Evolutionary conservation across 108 stramenopile genomes (phyloP).

Genomic region (Cyclostephanos invisitatus): DNA sequence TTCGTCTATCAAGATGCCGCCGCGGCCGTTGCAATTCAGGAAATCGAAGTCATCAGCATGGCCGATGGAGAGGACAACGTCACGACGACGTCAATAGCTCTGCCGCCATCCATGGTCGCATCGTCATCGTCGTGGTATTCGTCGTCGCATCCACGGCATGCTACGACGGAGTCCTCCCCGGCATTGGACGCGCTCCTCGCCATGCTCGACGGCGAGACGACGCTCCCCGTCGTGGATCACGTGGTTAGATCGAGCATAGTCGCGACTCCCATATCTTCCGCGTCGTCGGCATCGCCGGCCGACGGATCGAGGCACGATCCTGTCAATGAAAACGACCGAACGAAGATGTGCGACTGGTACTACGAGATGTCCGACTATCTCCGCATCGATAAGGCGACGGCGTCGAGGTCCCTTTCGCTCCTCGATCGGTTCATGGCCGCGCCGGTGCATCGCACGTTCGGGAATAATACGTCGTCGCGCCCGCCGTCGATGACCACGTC

Average conservation of each 20-base stretch:
- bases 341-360: slow-evolving; percentile 53
- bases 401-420: slow-evolving; percentile 37
- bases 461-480: neutral
- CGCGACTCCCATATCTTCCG: slow-evolving; percentile 13
- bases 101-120: neutral
- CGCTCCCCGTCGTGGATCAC: slow-evolving; percentile 5
- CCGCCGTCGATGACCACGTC: neutral
- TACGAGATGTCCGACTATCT: slow-evolving; percentile 52
- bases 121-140: slow-evolving; percentile 4
- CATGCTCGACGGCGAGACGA: slow-evolving; percentile 17
- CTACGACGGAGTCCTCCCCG: neutral
- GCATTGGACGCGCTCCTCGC: slow-evolving; percentile 21
- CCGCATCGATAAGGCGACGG: slow-evolving; percentile 34
- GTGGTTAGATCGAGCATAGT: neutral
- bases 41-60: slow-evolving; percentile 45
- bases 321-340: slow-evolving; percentile 33
- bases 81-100: slow-evolving; percentile 27
- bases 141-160: neutral
- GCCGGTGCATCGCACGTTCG: slow-evolving; percentile 6
- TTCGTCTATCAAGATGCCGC: slow-evolving; percentile 5
- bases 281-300: neutral
- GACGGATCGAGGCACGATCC: neutral
- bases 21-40: slow-evolving; percentile 25
- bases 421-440: slow-evolving; percentile 49
- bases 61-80: slow-evolving; percentile 31